Conservation (phyloP, 192 early-diverging fungal genomes). For the Coemansia sp. region DNA sequence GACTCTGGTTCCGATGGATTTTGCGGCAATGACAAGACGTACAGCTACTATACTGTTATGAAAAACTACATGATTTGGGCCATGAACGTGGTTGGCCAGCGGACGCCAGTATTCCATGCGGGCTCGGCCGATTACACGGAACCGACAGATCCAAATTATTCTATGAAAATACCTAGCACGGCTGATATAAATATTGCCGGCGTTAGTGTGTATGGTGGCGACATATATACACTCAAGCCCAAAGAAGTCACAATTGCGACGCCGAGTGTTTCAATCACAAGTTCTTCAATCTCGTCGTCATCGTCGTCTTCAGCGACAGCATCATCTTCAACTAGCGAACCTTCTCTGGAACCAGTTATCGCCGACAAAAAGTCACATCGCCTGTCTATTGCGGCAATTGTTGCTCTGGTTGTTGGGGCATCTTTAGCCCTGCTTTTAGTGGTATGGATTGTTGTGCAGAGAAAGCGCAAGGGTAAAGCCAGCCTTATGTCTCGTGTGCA, state of each 20-base stretch:
- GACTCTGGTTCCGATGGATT: conserved; percentile 1
- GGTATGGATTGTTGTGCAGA: conserved; percentile 7
- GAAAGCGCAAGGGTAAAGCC: conserved; percentile 1
- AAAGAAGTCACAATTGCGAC: background rate
- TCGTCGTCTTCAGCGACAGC: background rate
- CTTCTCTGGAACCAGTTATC: background rate
- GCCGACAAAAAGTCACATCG: background rate
- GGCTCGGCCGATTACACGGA: conserved; percentile 33
- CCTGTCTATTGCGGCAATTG: background rate
- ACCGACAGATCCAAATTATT: conserved; percentile 24
- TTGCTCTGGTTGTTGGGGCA: background rate
- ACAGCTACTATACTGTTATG: conserved; percentile 41
- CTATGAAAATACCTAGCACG: conserved; percentile 23
- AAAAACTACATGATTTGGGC: conserved; percentile 42
- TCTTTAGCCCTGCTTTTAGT: background rate
- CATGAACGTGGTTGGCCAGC: conserved; percentile 22
- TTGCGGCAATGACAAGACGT: conserved; percentile 16
- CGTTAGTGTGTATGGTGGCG: conserved; percentile 23
- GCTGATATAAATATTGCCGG: background rate
- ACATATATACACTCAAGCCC: conserved; percentile 17
- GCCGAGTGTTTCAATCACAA: no score
- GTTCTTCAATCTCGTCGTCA: no score
- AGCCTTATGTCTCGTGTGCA: conserved; percentile 20
- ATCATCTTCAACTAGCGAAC: background rate
- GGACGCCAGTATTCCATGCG: conserved; percentile 33